Evolutionary conservation across 305 asterid species (phyloP), one percentile per base, ranked within the genome.

Genomic region (Fraxinus velutina): DNA sequence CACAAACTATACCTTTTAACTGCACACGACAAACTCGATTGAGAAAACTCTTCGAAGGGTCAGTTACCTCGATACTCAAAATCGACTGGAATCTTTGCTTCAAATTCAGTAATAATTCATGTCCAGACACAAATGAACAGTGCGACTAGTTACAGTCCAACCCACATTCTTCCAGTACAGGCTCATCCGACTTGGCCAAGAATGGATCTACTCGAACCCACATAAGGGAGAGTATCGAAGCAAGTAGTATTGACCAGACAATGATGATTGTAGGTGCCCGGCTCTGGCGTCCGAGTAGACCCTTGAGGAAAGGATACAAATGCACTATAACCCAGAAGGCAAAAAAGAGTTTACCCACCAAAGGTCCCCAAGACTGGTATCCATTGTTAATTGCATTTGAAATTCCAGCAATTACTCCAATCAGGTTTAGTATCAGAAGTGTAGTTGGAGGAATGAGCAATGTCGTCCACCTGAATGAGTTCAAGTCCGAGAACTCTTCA

Each of bases 261-360:
- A 77, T 17, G 12, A 52, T 52, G 70, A 77, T 77, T 29, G 73
- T 55, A 19, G 80, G 80, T 24, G 70, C 36, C 19, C 66, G 32
- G 68, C 60, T 60, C 13, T 55, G 27, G 29, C n/a, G 24, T 6
- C 80, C 73, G 5, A 77, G 39, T 57, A 57, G 70, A 77, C 80
- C 80, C 60, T 55, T 52, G 17, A 77, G 80, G 66, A 77, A 77
- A 15, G 80, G 80, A 57, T 77, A 77, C 70, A 77, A 32, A 77
- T 77, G 80, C 5, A 32, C 80, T 5, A 77, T 77, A n/a, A 77
- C 80, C 80, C 68, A 75, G 12, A 75, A 75, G 33, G 79, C 66
- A 44, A 24, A 75, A 5, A 75, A 22, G 2, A 75, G 79, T 75
- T 55, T 75, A 22, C 79, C 79, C 5, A 75, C 17, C 32, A 75